These are phyloP conservation scores for Erythrobasidium yunnanense DNA, from an alignment of 768 basidiomycete species.

Conservation along the genomic window DNA sequence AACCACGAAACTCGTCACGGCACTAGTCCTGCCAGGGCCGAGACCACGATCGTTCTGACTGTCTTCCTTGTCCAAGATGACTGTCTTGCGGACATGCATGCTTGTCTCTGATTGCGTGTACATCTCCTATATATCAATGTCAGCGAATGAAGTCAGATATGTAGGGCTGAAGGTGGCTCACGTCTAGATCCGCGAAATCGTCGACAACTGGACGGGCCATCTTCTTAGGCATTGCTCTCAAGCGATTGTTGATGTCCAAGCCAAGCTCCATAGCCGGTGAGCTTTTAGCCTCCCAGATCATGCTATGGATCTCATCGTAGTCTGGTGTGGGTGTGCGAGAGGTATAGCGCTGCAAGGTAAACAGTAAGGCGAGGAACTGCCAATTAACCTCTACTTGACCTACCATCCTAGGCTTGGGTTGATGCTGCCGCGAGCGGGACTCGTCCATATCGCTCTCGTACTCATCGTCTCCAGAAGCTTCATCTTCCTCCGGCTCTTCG, in stretches of 20 bases:
- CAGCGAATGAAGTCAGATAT: neutral
- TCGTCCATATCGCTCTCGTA: neutral
- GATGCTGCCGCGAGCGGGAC: neutral
- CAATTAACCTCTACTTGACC: neutral
- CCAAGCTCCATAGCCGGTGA: neutral
- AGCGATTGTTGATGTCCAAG: neutral
- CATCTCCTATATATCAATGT: neutral
- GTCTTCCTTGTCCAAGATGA: conserved; percentile 3
- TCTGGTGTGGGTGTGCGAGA: neutral
- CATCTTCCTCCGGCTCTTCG: neutral
- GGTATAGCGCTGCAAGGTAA: neutral
- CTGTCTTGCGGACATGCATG: neutral
- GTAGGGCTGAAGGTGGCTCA: neutral
- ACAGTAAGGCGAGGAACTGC: neutral
- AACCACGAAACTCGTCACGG: conserved; percentile 23
- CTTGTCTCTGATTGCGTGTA: neutral
- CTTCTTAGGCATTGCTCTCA: neutral
- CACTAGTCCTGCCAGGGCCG: conserved; percentile 12
- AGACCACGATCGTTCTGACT: conserved; percentile 16
- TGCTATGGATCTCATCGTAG: neutral
- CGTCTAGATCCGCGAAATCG: conserved; percentile 16
- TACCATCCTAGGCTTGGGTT: neutral
- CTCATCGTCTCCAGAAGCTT: conserved; percentile 7
- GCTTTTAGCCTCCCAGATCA: neutral
- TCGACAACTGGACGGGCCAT: neutral